Conservation (phyloP, 176 grass and related monocot genomes). For the Zoysia japonica region DNA sequence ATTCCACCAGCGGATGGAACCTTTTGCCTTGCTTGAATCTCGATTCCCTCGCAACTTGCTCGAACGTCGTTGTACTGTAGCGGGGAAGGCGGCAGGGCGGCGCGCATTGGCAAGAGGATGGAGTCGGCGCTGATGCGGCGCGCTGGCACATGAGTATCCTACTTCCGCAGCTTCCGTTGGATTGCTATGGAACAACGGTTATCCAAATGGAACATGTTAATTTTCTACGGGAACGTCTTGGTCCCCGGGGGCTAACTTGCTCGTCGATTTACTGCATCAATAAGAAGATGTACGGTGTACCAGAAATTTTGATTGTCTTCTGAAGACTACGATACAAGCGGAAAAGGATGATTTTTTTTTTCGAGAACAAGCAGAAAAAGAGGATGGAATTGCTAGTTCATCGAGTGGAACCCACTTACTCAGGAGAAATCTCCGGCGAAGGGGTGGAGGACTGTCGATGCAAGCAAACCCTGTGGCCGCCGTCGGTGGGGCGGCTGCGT, state of each 20-base stretch:
- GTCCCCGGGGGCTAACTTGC: background rate
- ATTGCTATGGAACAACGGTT: constrained; percentile 3
- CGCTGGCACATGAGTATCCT: constrained; percentile 32
- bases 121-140: constrained; percentile 9
- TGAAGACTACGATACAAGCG: background rate
- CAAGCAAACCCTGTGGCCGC: background rate
- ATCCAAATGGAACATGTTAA: constrained; percentile 11
- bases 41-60: constrained; percentile 15
- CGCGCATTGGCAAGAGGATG: background rate
- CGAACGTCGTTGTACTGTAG: constrained; percentile 11
- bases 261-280: background rate
- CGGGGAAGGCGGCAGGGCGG: background rate
- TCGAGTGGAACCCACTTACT: background rate
- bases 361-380: background rate
- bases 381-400: background rate
- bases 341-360: background rate
- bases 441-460: background rate
- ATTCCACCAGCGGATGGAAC: constrained; percentile 13
- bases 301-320: background rate
- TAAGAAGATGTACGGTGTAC: background rate
- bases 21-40: constrained; percentile 30
- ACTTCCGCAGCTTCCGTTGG: background rate
- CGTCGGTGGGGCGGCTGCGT: background rate
- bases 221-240: background rate
- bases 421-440: background rate